Base-by-base conservation (phyloP, 2,329 filamentous ascomycete species). In the Conoideocrella luteorostrata region DNA sequence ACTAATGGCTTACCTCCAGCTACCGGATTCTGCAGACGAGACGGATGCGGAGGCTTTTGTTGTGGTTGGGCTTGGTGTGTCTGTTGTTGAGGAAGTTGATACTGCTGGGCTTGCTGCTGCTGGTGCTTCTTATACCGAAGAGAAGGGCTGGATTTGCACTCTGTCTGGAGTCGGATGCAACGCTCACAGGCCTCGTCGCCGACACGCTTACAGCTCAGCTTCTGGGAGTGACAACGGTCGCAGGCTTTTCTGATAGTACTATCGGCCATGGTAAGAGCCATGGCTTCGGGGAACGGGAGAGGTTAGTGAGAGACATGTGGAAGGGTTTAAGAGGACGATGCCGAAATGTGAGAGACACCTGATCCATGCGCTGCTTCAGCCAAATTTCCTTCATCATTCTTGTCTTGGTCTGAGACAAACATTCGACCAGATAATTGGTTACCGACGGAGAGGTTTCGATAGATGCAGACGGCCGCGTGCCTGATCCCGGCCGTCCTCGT, bases 221-320 rank as follows among this genome's bases (percentile, higher is more conserved):
- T 72, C 52, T 71, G 68, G 15, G 54, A 54, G 50, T 72, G 69
- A 51, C 69, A 72, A 48, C 67, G 64, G 53, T 72, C 68, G 55
- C 69, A 72, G 44, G 69, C 69, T 45, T 66, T 69, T 44, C 69
- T 65, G 48, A 61, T 65, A 47, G 60, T 52, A 41, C 54, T 58
- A 47, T 67, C 64, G 50, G 61, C 52, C 64, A 67, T 67, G 53
- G 51, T 58, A 51, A 56, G 50, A 45, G 52, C 58, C 58, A 47
- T 54, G 32, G 46, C 45, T 51, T 52, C 54, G 43, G 48, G 35
- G 46, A 47, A 48, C n/a, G 43, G 42, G 33, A 39, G 41, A 41
- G 49, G 35, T 44, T 45, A 47, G 44, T 48, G 50, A 57, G 52
- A 60, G 54, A 60, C 57, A 55, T 53, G 52, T 42, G 51, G 49